A percentile compares a stretch with the other conserved stretches of the same genome.
Conservation (phyloP, 768 basidiomycete genomes). For the Tricholoma flavovirens region DNA sequence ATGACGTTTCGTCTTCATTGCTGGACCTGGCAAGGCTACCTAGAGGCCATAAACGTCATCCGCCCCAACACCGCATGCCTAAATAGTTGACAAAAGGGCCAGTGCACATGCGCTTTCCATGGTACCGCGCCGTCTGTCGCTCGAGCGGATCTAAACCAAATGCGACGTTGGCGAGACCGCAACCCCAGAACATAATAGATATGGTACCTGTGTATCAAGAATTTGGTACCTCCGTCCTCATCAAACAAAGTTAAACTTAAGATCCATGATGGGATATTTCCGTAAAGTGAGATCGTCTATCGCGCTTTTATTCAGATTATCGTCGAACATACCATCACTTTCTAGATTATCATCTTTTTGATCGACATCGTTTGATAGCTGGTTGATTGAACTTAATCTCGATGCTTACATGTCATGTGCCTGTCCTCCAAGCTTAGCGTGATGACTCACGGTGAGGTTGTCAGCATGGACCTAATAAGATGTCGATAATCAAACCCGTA, state of each 20-base stretch:
- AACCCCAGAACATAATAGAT: background rate
- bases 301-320: constrained; percentile 1
- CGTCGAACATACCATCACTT: background rate
- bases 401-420: constrained; percentile 3
- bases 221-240: constrained; percentile 1
- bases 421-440: background rate
- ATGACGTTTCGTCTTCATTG: background rate
- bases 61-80: no score
- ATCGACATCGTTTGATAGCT: constrained; percentile 1
- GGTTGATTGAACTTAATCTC: background rate
- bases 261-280: background rate
- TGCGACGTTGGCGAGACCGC: background rate
- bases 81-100: background rate
- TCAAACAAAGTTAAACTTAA: constrained; percentile 5
- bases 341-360: background rate
- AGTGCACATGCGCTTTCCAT: background rate
- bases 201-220: background rate
- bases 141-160: background rate
- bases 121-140: background rate
- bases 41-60: background rate
- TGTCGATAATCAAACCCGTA: background rate
- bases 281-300: constrained; percentile 5
- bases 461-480: background rate
- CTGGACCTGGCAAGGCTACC: background rate
- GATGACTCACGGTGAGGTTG: no score